Conservation (phyloP, 2,329 filamentous ascomycete species). For the Sporothrix luriei region DNA sequence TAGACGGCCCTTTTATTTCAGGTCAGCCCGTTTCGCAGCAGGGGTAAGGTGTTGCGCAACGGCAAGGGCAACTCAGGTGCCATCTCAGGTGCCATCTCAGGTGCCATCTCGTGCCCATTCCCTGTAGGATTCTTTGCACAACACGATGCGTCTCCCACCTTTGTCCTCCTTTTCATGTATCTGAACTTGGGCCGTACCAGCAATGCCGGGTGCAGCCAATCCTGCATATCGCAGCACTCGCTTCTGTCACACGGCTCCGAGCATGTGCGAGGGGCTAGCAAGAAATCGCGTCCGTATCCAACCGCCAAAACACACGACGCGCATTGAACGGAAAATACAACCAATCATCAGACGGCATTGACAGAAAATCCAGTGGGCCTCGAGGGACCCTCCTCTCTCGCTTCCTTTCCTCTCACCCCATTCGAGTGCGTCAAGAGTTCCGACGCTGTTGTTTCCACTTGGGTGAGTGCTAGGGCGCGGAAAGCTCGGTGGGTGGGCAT, state of each 20-base stretch:
- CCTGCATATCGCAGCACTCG: background rate
- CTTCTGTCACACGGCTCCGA: conserved; percentile 11
- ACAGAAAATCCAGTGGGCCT: conserved; percentile 3
- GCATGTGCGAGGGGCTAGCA: conserved; percentile 9
- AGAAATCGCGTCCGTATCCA: background rate
- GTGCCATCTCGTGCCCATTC: background rate
- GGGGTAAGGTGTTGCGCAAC: conserved; percentile 3
- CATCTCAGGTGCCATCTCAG: background rate
- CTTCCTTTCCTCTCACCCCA: background rate
- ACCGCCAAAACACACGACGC: background rate
- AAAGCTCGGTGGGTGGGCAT: conserved; percentile 7
- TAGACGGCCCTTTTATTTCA: conserved; percentile 27
- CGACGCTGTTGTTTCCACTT: conserved; percentile 4
- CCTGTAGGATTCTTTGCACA: conserved; percentile 16
- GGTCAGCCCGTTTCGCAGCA: background rate
- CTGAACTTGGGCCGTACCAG: conserved; percentile 7
- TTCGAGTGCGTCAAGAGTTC: background rate
- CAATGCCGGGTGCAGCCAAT: background rate
- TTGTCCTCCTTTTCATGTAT: background rate
- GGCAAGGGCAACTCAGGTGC: background rate
- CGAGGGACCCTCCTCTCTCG: background rate
- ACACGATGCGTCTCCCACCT: conserved; percentile 9
- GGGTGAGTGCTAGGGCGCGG: background rate
- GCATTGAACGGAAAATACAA: background rate
- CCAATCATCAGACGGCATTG: background rate